These are phyloP conservation scores for Fusarium sp. DNA, from an alignment of 2,329 filamentous ascomycete genomes.

Conservation along the genomic window DNA sequence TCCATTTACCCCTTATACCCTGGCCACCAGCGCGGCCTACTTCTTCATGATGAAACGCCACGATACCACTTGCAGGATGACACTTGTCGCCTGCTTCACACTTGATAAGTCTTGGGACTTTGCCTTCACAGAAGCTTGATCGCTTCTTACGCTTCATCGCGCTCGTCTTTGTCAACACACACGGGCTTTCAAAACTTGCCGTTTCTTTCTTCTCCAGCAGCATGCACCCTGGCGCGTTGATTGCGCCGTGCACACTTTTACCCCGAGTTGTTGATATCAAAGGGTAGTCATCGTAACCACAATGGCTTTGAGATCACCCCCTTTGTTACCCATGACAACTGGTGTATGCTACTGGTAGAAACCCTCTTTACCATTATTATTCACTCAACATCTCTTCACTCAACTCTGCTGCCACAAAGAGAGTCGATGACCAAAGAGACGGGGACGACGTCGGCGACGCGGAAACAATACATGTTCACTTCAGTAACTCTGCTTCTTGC, in stretches of 20 bases:
- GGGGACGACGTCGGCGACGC: constrained; percentile 42
- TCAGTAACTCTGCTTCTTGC: constrained; percentile 41
- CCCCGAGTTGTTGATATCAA: background rate
- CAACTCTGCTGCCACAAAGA: constrained; percentile 40
- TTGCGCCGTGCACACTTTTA: constrained; percentile 38
- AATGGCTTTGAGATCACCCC: background rate
- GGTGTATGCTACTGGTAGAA: constrained; percentile 41
- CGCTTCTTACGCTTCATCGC: constrained; percentile 45
- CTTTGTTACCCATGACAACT: background rate
- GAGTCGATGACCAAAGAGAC: constrained; percentile 37
- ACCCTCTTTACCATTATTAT: constrained; percentile 34
- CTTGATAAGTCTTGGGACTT: constrained; percentile 42
- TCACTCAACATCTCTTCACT: constrained; percentile 43
- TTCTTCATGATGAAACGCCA: constrained; percentile 46
- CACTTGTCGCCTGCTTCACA: constrained; percentile 39
- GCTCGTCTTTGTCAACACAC: constrained; percentile 32
- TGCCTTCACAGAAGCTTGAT: constrained; percentile 44
- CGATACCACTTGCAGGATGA: constrained; percentile 39
- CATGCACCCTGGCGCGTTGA: constrained; percentile 45
- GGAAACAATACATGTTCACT: constrained; percentile 41
- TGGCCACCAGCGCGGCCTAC: constrained; percentile 28
- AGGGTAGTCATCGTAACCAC: background rate
- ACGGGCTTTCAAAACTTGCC: constrained; percentile 36
- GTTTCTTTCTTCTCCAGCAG: constrained; percentile 42
- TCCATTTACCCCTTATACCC: constrained; percentile 31